A percentile compares a stretch with the other conserved stretches of the same genome.
Evolutionary conservation across 1,284 basidiomycete species (phyloP).

Genomic region (Apiotrichum gracile): DNA sequence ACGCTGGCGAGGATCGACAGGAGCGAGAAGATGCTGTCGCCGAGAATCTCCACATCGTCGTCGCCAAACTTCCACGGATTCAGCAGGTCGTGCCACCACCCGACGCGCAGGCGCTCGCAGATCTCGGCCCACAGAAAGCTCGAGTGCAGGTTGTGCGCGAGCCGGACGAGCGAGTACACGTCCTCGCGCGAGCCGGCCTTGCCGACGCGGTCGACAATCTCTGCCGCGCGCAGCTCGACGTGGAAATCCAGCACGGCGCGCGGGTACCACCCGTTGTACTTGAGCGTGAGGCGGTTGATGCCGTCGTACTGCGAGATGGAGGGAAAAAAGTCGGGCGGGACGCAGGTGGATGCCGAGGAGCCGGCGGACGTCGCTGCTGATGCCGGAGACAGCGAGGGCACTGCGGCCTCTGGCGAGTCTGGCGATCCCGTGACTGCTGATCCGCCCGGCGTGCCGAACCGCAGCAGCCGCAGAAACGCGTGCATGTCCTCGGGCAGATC

Average conservation of each 20-base stretch:
- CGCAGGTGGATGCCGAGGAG: not conserved
- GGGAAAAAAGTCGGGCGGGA: conserved; percentile 9
- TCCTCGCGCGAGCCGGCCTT: conserved; percentile 1
- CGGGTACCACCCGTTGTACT: conserved; percentile 17
- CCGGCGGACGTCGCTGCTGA: not conserved
- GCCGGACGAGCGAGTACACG: conserved; percentile 9
- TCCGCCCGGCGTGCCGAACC: not conserved
- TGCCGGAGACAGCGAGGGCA: not conserved
- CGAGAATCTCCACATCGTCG: conserved; percentile 5
- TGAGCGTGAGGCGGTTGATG: conserved; percentile 12
- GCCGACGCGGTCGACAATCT: conserved; percentile 9
- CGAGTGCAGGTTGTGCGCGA: conserved; percentile 11
- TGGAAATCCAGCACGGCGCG: conserved; percentile 18
- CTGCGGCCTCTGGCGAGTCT: too few species aligned
- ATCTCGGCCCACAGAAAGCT: conserved; percentile 12
- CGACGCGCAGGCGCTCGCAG: conserved; percentile 7
- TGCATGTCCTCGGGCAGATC: conserved; percentile 12
- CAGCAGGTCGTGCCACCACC: conserved; percentile 13
- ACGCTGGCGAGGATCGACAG: conserved; percentile 13
- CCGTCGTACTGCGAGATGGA: conserved; percentile 10
- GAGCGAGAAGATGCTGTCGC: conserved; percentile 6
- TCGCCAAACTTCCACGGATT: conserved; percentile 13
- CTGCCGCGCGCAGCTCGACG: conserved; percentile 13
- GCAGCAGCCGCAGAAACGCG: conserved; percentile 14
- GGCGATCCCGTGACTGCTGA: too few species aligned